phyloP scores from a whole-genome alignment of 306 rosid species.

The Prunus mira region DNA sequence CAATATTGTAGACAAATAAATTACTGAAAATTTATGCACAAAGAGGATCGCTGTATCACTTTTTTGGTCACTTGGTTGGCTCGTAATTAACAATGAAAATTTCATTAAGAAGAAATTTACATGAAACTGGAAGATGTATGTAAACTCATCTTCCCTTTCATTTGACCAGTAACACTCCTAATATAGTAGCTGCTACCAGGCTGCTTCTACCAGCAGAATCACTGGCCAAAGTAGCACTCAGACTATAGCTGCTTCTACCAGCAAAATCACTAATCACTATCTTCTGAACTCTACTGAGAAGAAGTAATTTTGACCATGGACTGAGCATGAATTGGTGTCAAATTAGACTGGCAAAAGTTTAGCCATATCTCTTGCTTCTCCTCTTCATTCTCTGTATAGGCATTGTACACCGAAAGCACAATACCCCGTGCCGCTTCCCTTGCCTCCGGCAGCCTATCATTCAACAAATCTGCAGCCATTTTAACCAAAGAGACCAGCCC shows the following conservation, averaged over 20 bases:
- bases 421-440: slow-evolving; percentile 87
- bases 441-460: slow-evolving; percentile 89
- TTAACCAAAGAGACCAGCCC: slow-evolving; percentile 60
- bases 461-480: slow-evolving; percentile 69
- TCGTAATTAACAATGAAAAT: neutral
- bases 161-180: neutral
- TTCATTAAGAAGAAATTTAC: slow-evolving; percentile 2
- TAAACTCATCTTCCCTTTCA: neutral
- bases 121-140: slow-evolving; percentile 5
- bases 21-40: neutral
- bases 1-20: neutral
- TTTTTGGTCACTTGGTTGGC: neutral
- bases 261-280: neutral
- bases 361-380: slow-evolving; percentile 78
- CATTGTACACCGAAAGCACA: slow-evolving; percentile 48
- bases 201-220: neutral
- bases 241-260: neutral
- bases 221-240: neutral
- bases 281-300: slow-evolving; percentile 17
- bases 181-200: neutral
- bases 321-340: slow-evolving; percentile 60
- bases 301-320: slow-evolving; percentile 65
- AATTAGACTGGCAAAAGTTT: slow-evolving; percentile 69
- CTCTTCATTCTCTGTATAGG: slow-evolving; percentile 49
- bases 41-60: neutral